Percentiles rank a stretch among this genome's conserved stretches.
Evolutionary conservation across 805 yeast genomes (phyloP).

Genomic region (Yarrowia sp.): DNA sequence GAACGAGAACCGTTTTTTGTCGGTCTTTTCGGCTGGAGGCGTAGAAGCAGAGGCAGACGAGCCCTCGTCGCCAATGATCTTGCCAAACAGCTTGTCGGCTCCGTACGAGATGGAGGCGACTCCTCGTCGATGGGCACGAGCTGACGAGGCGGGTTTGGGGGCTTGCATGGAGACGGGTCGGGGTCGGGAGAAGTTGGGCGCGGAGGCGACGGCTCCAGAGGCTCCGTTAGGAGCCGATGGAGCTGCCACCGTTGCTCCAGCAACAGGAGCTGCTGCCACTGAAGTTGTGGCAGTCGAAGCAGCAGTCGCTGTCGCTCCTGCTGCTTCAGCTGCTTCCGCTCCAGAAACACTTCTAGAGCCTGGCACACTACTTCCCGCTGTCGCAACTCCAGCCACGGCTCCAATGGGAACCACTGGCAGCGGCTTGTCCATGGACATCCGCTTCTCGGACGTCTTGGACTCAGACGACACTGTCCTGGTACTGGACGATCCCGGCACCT

Average conservation of each 20-base stretch:
- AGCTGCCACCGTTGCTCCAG: too few species aligned
- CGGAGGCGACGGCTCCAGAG: slow-evolving; percentile 4
- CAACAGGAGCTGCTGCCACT: too few species aligned
- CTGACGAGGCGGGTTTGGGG: background rate
- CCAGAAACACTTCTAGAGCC: too few species aligned
- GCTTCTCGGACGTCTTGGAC: background rate
- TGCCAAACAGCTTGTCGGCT: slow-evolving; percentile 34
- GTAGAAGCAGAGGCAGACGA: background rate
- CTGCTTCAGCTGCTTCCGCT: too few species aligned
- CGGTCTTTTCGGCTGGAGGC: background rate
- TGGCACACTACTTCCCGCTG: too few species aligned
- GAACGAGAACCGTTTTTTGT: slow-evolving; percentile 22
- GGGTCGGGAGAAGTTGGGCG: slow-evolving; percentile 24
- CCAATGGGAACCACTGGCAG: background rate
- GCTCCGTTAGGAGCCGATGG: too few species aligned
- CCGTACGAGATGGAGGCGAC: slow-evolving; percentile 35
- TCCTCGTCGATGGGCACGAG: slow-evolving; percentile 32
- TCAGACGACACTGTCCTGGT: background rate
- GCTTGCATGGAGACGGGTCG: slow-evolving; percentile 26
- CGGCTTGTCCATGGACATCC: background rate
- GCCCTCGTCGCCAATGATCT: slow-evolving; percentile 32
- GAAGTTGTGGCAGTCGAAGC: too few species aligned
- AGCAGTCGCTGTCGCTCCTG: too few species aligned
- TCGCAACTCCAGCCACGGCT: background rate
- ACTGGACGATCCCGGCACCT: background rate